Evolutionary conservation across 139 green algal genomes (phyloP), one percentile per base, ranked within the genome.

Genomic region (Tetradesmus obliquus): DNA sequence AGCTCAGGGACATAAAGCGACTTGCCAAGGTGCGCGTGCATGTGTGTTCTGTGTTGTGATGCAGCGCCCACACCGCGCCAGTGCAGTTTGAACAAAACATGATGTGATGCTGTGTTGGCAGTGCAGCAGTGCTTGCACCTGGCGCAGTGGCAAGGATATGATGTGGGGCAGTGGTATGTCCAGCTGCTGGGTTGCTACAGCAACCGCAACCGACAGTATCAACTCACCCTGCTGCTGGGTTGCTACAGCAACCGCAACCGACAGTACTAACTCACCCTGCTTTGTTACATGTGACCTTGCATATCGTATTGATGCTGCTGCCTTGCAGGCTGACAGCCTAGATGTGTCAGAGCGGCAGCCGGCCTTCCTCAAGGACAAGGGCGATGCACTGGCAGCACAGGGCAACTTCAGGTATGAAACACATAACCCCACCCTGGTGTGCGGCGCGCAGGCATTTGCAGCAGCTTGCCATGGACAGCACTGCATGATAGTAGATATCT

Each of bases 301-400:
- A 15, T 45, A 45, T 55, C 24, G 24, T 82, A 3, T 45, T 13
- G 76, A 10, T 82, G n/a, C 22, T 15, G 20, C 72, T 81, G 72
- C 2, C 8, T 17, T 83, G 71, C 71, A 90, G 86, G 7, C 19
- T 90, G 94, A 96, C 88, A 91, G 88, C 19, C 54, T 90, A 2
- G 95, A 97, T 84, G 79, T 98, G 58, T 84, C 90, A 20, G 95
- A 98, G 82, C 88, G 95, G 74, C 95, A 97, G 87, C 96, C 96
- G 1, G 93, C 94, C 76, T 98, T 98, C 88, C 90, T 98, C 17
- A 98, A 98, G 89, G 96, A 98, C 93, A 97, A 97, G 92, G 96
- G 94, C 0, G 95, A 98, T 91, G 93, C 80, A 22, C 58, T 98
- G 89, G 95, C 80, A 45, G 88, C 58, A 3, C 89, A 95, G 54